Conservation (phyloP, 2,329 filamentous ascomycete genomes). For the Epichloe uncinata region DNA sequence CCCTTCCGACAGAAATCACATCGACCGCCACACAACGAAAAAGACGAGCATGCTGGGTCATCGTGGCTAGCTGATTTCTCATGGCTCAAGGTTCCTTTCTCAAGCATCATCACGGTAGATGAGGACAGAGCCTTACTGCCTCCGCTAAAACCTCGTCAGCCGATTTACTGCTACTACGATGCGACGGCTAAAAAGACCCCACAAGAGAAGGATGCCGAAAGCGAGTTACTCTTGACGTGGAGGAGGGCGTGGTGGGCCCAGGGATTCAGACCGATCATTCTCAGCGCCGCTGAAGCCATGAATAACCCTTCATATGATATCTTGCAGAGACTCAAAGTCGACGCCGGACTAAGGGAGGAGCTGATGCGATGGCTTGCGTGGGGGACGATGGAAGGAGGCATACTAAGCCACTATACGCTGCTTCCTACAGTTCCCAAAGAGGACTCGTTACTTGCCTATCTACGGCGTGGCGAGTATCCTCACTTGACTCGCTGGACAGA, state of each 20-base stretch:
- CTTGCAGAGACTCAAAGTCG: slow-evolving; percentile 49
- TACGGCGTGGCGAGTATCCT: slow-evolving; percentile 66
- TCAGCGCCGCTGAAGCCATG: slow-evolving; percentile 69
- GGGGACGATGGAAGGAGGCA: slow-evolving; percentile 76
- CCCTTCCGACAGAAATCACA: slow-evolving; percentile 57
- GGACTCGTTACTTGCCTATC: slow-evolving; percentile 55
- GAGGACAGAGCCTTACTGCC: slow-evolving; percentile 76
- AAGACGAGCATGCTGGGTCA: slow-evolving; percentile 65
- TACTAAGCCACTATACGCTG: slow-evolving; percentile 66
- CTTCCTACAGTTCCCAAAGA: slow-evolving; percentile 72
- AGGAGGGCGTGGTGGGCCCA: slow-evolving; percentile 90
- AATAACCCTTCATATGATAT: slow-evolving; percentile 67
- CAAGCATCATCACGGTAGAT: slow-evolving; percentile 64
- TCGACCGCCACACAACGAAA: slow-evolving; percentile 58
- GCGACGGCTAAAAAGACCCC: slow-evolving; percentile 47
- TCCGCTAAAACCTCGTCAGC: slow-evolving; percentile 53
- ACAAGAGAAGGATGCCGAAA: slow-evolving; percentile 57
- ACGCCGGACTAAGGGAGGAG: slow-evolving; percentile 51
- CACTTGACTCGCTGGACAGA: slow-evolving; percentile 60
- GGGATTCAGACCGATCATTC: slow-evolving; percentile 74
- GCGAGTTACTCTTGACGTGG: slow-evolving; percentile 73
- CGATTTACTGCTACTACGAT: slow-evolving; percentile 89
- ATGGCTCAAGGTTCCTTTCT: slow-evolving; percentile 78
- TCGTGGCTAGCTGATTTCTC: slow-evolving; percentile 84
- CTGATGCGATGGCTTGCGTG: slow-evolving; percentile 82